Conservation (phyloP, 768 basidiomycete species). For the Tylopilus plumbeoviolaceoides region DNA sequence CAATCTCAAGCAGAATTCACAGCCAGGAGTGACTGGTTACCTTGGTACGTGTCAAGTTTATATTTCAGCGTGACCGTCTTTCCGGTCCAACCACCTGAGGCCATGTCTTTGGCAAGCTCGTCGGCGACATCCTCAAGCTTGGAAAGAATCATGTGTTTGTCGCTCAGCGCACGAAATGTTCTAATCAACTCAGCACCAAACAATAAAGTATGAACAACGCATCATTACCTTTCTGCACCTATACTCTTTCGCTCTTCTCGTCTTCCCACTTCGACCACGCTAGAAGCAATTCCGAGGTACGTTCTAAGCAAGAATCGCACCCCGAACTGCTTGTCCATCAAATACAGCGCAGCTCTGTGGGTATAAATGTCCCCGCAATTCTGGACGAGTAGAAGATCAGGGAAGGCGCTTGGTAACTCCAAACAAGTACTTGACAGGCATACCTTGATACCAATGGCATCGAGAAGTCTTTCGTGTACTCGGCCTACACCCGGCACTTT, state of each 20-base stretch:
- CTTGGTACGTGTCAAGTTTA: slow-evolving; percentile 88
- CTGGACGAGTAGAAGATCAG: slow-evolving; percentile 32
- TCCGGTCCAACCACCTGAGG: slow-evolving; percentile 75
- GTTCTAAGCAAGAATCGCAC: slow-evolving; percentile 70
- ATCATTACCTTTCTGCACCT: slow-evolving; percentile 74
- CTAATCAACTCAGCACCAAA: slow-evolving; percentile 24
- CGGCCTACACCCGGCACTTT: slow-evolving; percentile 88
- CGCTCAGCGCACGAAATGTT: slow-evolving; percentile 68
- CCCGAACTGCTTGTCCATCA: slow-evolving; percentile 89
- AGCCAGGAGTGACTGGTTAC: slow-evolving; percentile 31
- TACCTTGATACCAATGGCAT: slow-evolving; percentile 82
- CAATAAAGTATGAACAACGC: not conserved
- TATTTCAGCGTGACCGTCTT: slow-evolving; percentile 89
- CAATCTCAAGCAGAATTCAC: not conserved
- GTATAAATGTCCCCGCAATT: slow-evolving; percentile 87
- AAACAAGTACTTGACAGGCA: not conserved
- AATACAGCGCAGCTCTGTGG: slow-evolving; percentile 64
- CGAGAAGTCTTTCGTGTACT: slow-evolving; percentile 83
- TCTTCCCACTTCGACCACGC: slow-evolving; percentile 67
- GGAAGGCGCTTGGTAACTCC: not conserved
- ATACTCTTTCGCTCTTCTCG: slow-evolving; percentile 90
- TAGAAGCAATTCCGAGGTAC: slow-evolving; percentile 84
- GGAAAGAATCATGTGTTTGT: slow-evolving; percentile 62
- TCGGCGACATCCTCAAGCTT: slow-evolving; percentile 80
- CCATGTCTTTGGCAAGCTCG: slow-evolving; percentile 80